Percentiles rank a stretch among this genome's conserved stretches.
Evolutionary conservation across 208 protist genomes (phyloP).

Genomic region (Leishmania martiniquensis): DNA sequence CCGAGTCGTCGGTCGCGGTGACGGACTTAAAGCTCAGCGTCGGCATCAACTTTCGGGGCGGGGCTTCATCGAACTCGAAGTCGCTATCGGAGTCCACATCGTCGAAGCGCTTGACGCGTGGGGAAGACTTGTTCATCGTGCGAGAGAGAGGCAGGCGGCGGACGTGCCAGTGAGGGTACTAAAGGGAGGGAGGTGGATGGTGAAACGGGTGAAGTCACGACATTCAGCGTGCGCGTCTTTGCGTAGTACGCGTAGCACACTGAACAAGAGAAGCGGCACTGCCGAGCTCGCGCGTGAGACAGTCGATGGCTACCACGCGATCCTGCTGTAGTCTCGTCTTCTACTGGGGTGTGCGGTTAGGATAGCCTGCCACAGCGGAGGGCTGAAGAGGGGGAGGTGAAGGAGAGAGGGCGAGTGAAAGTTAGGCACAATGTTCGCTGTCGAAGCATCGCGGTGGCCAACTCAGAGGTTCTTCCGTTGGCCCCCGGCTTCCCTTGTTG

Average conservation of each 20-base stretch:
- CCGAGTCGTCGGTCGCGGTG: slow-evolving; percentile 21
- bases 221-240: not conserved
- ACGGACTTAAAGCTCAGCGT: slow-evolving; percentile 40
- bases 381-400: not conserved
- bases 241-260: not conserved
- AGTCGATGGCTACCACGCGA: not conserved
- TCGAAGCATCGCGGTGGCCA: not conserved
- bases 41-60: slow-evolving; percentile 13
- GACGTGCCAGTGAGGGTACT: not conserved
- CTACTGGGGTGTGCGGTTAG: not conserved
- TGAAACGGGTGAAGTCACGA: not conserved
- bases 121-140: slow-evolving; percentile 3
- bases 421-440: not conserved
- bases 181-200: too few species aligned
- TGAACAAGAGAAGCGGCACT: not conserved
- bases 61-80: slow-evolving; percentile 28
- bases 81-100: slow-evolving; percentile 57
- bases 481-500: not conserved
- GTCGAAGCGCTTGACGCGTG: slow-evolving; percentile 36
- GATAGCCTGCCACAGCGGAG: not conserved
- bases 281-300: not conserved
- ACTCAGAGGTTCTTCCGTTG: not conserved
- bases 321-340: not conserved
- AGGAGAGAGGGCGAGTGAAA: not conserved
- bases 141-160: not conserved